Base-by-base conservation (phyloP, 495 filamentous ascomycete species). In the Chaetomium fimeti region DNA sequence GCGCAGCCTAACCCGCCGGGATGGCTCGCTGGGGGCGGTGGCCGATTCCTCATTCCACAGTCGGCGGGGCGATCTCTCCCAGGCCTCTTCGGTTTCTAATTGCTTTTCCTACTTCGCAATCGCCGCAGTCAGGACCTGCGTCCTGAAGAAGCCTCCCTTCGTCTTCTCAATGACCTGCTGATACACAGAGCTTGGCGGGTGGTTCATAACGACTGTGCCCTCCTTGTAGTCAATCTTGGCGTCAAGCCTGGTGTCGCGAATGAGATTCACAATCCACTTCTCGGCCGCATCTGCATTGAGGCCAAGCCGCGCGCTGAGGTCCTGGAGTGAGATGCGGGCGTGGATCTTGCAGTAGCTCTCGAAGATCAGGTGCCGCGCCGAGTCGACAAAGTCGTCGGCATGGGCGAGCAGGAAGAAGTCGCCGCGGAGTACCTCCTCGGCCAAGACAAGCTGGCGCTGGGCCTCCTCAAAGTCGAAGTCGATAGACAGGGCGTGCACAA, bases 341-440 rank as follows among this genome's bases (percentile, higher is more conserved):
- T 97, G 94, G 73, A 98, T 98, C 85, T 98, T 98, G 90, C 95
- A 98, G 83, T 98, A 98, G 75, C 85, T 89, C 82, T 98, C 94
- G 11, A 93, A 98, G 76, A 98, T 97, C 58, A 98, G 80, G 81
- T 98, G 94, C 68, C 94, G 83, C 45, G 94, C 94, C 57, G 91
- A 88, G 72, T 98, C 95, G 64, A 98, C 91, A 72, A 98, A 98
- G 20, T 87, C 83, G 72, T 97, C 93, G 13, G 92, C 88, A 6
- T 90, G 83, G 40, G 86, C 86, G 56, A 89, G 86, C 32, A 98
- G 85, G 88, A 98, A 98, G 86, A 98, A 97, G 78, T 98, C 94
- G 67, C 88, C 87, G 66, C 89, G 89, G 43, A 97, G 82, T 53
- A 98, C 90, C 74, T 94, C 90, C 77, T 97, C 93, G 18, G 94